Percentiles rank a stretch among this genome's conserved stretches.
Conservation (phyloP, 73 alveolate genomes). For the Paramecium sonneborni region DNA sequence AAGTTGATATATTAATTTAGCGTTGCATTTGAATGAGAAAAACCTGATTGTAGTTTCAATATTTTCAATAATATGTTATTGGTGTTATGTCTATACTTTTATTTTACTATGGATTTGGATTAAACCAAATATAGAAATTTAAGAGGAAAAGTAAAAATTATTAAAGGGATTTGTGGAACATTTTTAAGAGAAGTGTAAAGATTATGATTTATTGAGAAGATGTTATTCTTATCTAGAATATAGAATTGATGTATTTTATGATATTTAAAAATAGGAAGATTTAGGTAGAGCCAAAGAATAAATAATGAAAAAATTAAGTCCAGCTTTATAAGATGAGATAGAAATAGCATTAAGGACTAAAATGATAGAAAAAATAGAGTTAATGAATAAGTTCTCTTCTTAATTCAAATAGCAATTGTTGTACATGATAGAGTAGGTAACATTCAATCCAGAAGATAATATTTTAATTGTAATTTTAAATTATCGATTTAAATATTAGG, state of each 20-base stretch:
- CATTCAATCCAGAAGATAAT: constrained; percentile 1
- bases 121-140: not conserved
- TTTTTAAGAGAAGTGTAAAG: not conserved
- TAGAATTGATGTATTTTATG: not conserved
- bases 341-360: not conserved
- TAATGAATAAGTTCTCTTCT: not conserved
- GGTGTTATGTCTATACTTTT: not conserved
- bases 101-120: not conserved
- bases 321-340: constrained; percentile 13
- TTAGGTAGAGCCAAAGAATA: not conserved
- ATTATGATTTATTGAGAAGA: not conserved
- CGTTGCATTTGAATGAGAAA: not conserved
- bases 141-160: not conserved
- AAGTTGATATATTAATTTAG: not conserved
- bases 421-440: not conserved
- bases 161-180: not conserved
- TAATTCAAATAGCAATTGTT: not conserved
- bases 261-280: constrained; percentile 10
- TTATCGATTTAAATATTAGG: not conserved
- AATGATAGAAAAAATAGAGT: not conserved
- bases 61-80: not conserved
- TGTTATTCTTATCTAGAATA: constrained; percentile 11
- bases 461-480: not conserved
- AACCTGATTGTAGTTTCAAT: not conserved
- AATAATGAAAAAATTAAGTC: not conserved